Conservation (phyloP, 2,329 filamentous ascomycete genomes). For the Bipolaris zeicola region DNA sequence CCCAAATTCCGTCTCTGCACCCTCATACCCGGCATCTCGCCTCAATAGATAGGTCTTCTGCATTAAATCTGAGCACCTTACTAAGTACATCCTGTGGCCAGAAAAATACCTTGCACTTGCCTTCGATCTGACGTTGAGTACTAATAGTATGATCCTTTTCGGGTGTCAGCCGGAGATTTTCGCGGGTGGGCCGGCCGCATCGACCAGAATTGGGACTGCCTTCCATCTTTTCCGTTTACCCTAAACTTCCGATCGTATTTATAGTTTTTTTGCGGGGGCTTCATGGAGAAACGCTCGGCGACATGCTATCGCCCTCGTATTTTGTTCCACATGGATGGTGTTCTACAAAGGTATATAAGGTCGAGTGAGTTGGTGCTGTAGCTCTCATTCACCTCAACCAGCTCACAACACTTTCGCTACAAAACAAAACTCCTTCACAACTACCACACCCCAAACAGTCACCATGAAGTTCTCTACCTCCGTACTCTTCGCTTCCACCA, state of each 20-base stretch:
- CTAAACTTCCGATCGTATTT: background rate
- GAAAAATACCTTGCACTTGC: background rate
- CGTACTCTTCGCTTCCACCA: conserved; percentile 27
- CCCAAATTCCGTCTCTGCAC: too few species aligned
- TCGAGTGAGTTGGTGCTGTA: background rate
- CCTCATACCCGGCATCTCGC: too few species aligned
- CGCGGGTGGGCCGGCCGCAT: background rate
- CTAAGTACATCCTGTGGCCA: background rate
- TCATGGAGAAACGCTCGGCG: background rate
- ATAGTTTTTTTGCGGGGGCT: background rate
- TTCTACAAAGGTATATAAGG: conserved; percentile 6
- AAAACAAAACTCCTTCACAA: conserved; percentile 1
- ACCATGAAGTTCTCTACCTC: conserved; percentile 43
- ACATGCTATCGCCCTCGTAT: conserved; percentile 2
- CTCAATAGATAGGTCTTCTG: background rate
- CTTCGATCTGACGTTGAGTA: background rate
- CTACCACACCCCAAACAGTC: conserved; percentile 12
- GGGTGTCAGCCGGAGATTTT: background rate
- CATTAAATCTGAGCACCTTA: background rate
- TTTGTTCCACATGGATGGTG: background rate
- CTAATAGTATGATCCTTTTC: background rate
- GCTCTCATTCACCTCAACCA: background rate
- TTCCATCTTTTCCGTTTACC: background rate
- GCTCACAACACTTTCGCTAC: conserved; percentile 7
- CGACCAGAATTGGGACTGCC: background rate